phyloP scores from a whole-genome alignment of 2,329 filamentous ascomycete genomes.

The Alternaria incomplexa region DNA sequence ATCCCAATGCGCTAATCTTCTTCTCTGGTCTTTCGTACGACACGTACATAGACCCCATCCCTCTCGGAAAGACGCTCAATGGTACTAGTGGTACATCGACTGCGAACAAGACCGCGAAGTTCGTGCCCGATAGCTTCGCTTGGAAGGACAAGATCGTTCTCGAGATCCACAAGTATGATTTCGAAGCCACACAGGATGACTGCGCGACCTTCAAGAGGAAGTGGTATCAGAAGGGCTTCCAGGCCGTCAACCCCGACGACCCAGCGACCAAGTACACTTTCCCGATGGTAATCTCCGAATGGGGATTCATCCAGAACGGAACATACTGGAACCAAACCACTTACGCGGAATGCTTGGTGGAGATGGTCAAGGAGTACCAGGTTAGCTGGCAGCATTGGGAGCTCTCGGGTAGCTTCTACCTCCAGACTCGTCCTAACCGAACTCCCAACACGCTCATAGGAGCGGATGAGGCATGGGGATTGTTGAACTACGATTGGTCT shows the following conservation, averaged over 20 bases:
- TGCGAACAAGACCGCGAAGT: constrained; percentile 35
- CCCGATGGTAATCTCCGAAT: constrained; percentile 43
- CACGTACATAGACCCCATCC: constrained; percentile 42
- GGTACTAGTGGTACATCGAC: constrained; percentile 34
- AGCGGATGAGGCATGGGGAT: constrained; percentile 38
- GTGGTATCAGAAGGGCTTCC: constrained; percentile 44
- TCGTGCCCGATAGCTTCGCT: constrained; percentile 30
- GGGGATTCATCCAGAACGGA: constrained; percentile 42
- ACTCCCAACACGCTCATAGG: constrained; percentile 36
- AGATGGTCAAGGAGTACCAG: constrained; percentile 42
- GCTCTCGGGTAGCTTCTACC: constrained; percentile 38
- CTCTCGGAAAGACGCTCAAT: constrained; percentile 39
- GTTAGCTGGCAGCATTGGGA: constrained; percentile 43
- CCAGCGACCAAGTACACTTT: constrained; percentile 38
- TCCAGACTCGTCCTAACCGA: constrained; percentile 48
- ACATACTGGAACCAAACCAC: constrained; percentile 44
- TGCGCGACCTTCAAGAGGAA: constrained; percentile 41
- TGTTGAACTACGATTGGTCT: constrained; percentile 40
- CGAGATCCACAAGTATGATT: constrained; percentile 45
- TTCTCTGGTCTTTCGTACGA: constrained; percentile 44
- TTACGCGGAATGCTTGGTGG: constrained; percentile 38
- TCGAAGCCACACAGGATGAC: constrained; percentile 39
- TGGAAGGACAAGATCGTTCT: constrained; percentile 42
- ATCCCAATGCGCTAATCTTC: constrained; percentile 37
- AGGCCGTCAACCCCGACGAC: constrained; percentile 36